phyloP scores from a whole-genome alignment of 305 asterid genomes.

The Fraxinus platypoda region DNA sequence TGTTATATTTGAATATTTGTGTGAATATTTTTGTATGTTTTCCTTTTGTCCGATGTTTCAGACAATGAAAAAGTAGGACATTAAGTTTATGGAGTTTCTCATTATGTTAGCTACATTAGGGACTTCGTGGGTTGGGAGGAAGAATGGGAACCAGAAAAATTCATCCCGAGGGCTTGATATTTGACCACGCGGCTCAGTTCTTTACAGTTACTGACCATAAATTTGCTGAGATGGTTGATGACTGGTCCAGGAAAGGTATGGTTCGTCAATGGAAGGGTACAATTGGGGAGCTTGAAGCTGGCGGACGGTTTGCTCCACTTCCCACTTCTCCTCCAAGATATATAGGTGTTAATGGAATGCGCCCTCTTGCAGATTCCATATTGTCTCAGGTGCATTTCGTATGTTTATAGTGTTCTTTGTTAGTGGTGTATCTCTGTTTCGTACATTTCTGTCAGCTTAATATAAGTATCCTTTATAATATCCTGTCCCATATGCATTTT shows the following conservation, averaged over 20 bases:
- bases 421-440: background rate
- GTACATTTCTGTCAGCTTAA: background rate
- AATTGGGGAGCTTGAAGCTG: conserved; percentile 72
- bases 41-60: background rate
- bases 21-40: background rate
- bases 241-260: conserved; percentile 67
- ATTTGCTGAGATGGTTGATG: conserved; percentile 68
- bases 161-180: conserved; percentile 66
- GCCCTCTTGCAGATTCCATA: conserved; percentile 78
- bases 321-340: conserved; percentile 68
- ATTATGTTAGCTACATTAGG: conserved; percentile 50
- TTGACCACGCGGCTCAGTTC: conserved; percentile 97
- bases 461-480: background rate
- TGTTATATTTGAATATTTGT: background rate
- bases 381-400: conserved; percentile 59
- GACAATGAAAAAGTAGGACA: background rate
- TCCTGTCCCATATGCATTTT: background rate
- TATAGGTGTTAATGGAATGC: conserved; percentile 80
- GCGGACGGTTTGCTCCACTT: conserved; percentile 63
- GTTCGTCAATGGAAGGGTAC: conserved; percentile 66
- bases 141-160: conserved; percentile 86
- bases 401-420: background rate
- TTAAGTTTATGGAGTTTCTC: conserved; percentile 23
- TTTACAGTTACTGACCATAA: conserved; percentile 70
- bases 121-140: conserved; percentile 92